These are phyloP conservation scores for Trichoderma gamsii DNA, from an alignment of 495 filamentous ascomycete species.

Conservation along the genomic window DNA sequence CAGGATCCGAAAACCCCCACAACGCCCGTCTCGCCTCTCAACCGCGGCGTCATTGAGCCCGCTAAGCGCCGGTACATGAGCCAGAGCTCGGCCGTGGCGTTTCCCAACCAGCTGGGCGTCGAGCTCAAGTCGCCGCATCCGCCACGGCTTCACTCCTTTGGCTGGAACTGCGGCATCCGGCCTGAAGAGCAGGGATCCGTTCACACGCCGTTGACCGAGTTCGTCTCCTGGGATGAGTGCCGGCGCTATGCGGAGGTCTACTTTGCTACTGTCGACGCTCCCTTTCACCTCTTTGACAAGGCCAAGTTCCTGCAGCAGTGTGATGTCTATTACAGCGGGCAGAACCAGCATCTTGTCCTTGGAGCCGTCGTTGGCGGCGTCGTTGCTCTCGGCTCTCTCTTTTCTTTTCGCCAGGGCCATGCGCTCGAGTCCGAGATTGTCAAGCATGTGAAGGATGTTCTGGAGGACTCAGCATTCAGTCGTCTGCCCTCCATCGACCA, in stretches of 20 bases:
- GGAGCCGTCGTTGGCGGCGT: not conserved
- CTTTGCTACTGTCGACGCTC: not conserved
- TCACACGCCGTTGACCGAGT: not conserved
- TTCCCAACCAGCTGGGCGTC: slow-evolving; percentile 8
- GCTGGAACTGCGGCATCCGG: slow-evolving; percentile 2
- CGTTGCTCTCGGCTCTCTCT: slow-evolving; percentile 25
- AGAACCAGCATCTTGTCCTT: not conserved
- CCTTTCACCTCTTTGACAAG: not conserved
- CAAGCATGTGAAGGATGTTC: slow-evolving; percentile 37
- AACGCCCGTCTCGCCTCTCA: not conserved
- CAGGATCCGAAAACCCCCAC: not conserved
- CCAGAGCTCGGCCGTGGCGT: slow-evolving; percentile 6
- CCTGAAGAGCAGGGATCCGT: not conserved
- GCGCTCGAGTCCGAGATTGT: slow-evolving; percentile 33
- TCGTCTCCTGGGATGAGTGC: not conserved
- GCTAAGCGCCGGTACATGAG: not conserved
- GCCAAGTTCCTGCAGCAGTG: not conserved
- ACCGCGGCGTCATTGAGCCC: not conserved
- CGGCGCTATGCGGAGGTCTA: not conserved
- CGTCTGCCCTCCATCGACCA: slow-evolving; percentile 28
- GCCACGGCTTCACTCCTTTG: not conserved
- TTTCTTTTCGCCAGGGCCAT: slow-evolving; percentile 18
- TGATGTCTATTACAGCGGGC: not conserved
- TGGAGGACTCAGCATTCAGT: slow-evolving; percentile 36
- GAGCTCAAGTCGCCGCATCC: not conserved